Percentiles rank a stretch among this genome's conserved stretches.
phyloP scores from a whole-genome alignment of 768 basidiomycete species.

The Hygrophorus russula region DNA sequence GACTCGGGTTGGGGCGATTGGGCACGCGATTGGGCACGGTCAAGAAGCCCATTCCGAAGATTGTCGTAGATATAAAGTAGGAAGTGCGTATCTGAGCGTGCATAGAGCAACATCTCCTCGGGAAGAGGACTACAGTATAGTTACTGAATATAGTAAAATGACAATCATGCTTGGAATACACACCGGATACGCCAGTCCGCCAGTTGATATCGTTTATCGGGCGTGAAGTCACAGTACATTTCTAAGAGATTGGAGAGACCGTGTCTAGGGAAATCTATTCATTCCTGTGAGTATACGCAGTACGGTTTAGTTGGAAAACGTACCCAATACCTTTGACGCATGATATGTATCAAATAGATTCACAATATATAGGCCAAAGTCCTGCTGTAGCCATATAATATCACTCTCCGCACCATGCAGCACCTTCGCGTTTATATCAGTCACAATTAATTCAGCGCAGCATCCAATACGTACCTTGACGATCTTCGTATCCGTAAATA shows the following conservation, averaged over 20 bases:
- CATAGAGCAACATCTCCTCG: conserved; percentile 83
- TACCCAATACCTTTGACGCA: conserved; percentile 78
- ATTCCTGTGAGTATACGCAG: not conserved
- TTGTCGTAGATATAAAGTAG: conserved; percentile 88
- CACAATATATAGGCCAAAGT: conserved; percentile 89
- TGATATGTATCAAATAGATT: conserved; percentile 97
- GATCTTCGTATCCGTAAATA: conserved; percentile 75
- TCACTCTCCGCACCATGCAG: conserved; percentile 94
- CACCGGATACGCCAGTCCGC: conserved; percentile 96
- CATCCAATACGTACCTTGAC: conserved; percentile 54
- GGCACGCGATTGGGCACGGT: conserved; percentile 40
- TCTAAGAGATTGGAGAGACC: conserved; percentile 77
- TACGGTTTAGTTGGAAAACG: not conserved
- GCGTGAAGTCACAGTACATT: conserved; percentile 80
- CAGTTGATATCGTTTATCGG: conserved; percentile 93
- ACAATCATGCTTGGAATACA: conserved; percentile 8
- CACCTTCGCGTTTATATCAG: conserved; percentile 34
- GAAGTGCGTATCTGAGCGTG: conserved; percentile 94
- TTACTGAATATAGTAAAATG: not conserved
- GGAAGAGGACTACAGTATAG: conserved; percentile 52
- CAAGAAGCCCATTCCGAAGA: conserved; percentile 79
- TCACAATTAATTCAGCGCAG: not conserved
- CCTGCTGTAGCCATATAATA: conserved; percentile 92
- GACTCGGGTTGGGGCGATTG: conserved; percentile 20
- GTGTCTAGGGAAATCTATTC: conserved; percentile 68